Conservation (phyloP, 208 protist species). For the Leishmania braziliensis region DNA sequence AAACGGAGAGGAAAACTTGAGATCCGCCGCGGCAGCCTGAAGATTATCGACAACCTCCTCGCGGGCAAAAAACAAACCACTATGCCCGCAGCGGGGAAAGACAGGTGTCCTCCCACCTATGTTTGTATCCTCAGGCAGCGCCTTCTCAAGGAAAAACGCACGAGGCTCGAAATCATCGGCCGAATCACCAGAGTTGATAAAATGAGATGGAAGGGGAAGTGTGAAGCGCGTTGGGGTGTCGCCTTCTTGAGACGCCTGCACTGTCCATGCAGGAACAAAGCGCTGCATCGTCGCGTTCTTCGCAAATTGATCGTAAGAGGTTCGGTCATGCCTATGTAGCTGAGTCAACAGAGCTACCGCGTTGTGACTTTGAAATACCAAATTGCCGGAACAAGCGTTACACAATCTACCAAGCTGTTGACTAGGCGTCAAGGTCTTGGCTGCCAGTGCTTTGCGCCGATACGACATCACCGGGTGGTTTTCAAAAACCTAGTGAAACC, state of each 20-base stretch:
- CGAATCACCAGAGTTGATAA: slow-evolving; percentile 59
- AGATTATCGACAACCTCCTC: slow-evolving; percentile 92
- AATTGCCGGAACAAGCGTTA: slow-evolving; percentile 44
- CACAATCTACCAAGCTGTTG: slow-evolving; percentile 70
- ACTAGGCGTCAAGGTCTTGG: slow-evolving; percentile 40
- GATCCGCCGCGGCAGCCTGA: slow-evolving; percentile 67
- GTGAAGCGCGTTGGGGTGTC: slow-evolving; percentile 37
- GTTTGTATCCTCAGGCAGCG: background rate
- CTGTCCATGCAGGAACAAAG: slow-evolving; percentile 56
- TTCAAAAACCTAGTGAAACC: background rate
- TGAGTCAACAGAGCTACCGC: slow-evolving; percentile 63
- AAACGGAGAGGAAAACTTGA: slow-evolving; percentile 84
- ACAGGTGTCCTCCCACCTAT: background rate
- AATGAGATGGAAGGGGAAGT: slow-evolving; percentile 74
- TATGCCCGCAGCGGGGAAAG: slow-evolving; percentile 71
- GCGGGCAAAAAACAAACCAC: slow-evolving; percentile 80
- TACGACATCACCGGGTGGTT: slow-evolving; percentile 52
- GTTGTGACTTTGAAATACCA: slow-evolving; percentile 88
- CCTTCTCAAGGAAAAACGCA: slow-evolving; percentile 66
- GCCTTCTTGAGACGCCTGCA: slow-evolving; percentile 26
- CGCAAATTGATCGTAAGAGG: slow-evolving; percentile 57
- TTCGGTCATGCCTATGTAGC: slow-evolving; percentile 48
- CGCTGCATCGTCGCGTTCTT: slow-evolving; percentile 58
- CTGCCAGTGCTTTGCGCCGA: slow-evolving; percentile 58
- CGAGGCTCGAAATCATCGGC: slow-evolving; percentile 55